These are phyloP conservation scores for Hortiboletus campestris DNA, from an alignment of 768 basidiomycete genomes.

Conservation along the genomic window DNA sequence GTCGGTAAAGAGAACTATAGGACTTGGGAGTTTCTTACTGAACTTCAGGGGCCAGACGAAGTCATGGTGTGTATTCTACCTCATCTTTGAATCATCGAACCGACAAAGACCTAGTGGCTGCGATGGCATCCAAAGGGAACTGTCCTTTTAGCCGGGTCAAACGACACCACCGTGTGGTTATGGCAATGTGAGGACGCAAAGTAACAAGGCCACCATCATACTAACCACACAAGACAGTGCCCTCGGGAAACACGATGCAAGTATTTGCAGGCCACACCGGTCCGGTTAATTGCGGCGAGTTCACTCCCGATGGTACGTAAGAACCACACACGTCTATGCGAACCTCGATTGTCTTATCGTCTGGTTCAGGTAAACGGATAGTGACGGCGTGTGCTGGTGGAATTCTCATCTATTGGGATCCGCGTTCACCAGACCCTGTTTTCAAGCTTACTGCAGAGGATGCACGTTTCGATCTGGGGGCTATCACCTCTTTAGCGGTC, in stretches of 20 bases:
- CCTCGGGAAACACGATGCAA: slow-evolving; percentile 92
- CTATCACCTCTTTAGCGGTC: slow-evolving; percentile 83
- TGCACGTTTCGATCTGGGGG: slow-evolving; percentile 74
- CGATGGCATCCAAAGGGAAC: slow-evolving; percentile 95
- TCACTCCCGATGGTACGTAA: slow-evolving; percentile 79
- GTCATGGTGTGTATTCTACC: slow-evolving; percentile 67
- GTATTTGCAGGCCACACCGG: slow-evolving; percentile 91
- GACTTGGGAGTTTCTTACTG: slow-evolving; percentile 93
- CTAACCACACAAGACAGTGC: slow-evolving; percentile 53
- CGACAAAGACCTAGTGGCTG: slow-evolving; percentile 62
- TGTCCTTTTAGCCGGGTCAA: slow-evolving; percentile 86
- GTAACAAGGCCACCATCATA: neutral
- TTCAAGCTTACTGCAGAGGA: slow-evolving; percentile 77
- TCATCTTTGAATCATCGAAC: neutral
- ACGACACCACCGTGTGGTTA: slow-evolving; percentile 93
- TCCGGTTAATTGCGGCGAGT: slow-evolving; percentile 81
- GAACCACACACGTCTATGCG: no score
- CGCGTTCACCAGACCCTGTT: slow-evolving; percentile 68
- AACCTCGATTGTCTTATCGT: slow-evolving; percentile 1
- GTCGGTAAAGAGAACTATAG: slow-evolving; percentile 72
- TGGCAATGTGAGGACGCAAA: slow-evolving; percentile 79
- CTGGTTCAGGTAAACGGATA: slow-evolving; percentile 72
- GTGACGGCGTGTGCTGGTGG: slow-evolving; percentile 85
- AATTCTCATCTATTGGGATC: slow-evolving; percentile 87
- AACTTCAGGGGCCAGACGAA: slow-evolving; percentile 92